Conservation (phyloP, 768 basidiomycete genomes). For the Flagelloscypha sp. region DNA sequence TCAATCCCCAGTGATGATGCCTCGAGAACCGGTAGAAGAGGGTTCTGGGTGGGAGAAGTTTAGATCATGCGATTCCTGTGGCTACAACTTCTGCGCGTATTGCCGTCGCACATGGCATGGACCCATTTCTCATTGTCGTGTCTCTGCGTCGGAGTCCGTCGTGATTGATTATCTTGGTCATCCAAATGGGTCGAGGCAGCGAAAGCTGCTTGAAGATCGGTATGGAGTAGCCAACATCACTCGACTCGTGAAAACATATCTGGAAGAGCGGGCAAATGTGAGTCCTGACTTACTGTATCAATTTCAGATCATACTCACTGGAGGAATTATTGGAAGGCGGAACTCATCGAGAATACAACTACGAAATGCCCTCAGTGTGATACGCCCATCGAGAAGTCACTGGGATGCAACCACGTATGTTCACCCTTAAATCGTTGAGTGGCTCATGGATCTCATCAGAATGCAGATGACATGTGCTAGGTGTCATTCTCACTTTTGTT, state of each 20-base stretch:
- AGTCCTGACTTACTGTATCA: conserved; percentile 78
- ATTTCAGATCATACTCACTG: conserved; percentile 3
- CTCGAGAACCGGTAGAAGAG: conserved; percentile 35
- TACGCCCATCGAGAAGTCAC: conserved; percentile 64
- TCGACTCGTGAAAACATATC: conserved; percentile 50
- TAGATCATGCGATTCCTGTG: conserved; percentile 62
- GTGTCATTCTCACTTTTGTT: conserved; percentile 76
- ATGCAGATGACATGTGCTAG: conserved; percentile 70
- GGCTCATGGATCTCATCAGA: conserved; percentile 4
- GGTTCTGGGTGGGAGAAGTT: conserved; percentile 65
- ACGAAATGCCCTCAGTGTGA: conserved; percentile 36
- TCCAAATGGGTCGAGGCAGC: conserved; percentile 41
- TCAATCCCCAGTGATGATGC: conserved; percentile 68
- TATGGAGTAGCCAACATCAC: conserved; percentile 57
- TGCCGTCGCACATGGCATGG: conserved; percentile 89
- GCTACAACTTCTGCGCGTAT: conserved; percentile 75
- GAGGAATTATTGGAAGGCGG: neutral
- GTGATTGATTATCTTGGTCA: conserved; percentile 59
- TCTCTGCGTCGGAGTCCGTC: conserved; percentile 57
- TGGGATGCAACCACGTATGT: conserved; percentile 86
- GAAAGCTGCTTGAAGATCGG: conserved; percentile 46
- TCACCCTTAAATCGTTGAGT: conserved; percentile 4
- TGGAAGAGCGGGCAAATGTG: conserved; percentile 69
- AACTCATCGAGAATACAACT: conserved; percentile 35
- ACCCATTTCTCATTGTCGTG: conserved; percentile 59